These are phyloP conservation scores for Chalciporus sp. DNA, from an alignment of 1,284 basidiomycete genomes.

Conservation along the genomic window DNA sequence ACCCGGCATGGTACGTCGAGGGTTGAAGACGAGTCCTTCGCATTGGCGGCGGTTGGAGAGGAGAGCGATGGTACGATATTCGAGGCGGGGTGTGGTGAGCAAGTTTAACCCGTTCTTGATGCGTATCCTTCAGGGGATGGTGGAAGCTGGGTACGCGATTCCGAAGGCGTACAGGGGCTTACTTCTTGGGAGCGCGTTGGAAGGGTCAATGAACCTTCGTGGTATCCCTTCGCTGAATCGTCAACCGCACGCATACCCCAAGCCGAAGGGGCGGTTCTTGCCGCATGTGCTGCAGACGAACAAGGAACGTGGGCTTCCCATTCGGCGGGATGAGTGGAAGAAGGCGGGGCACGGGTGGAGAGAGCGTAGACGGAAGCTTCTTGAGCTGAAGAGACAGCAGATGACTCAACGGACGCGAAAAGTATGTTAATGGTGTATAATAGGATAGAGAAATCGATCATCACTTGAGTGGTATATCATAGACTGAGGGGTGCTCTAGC, in stretches of 20 bases:
- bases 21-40: constrained; percentile 20
- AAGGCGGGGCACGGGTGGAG: constrained; percentile 19
- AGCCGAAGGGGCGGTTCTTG: constrained; percentile 18
- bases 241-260: constrained; percentile 40
- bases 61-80: constrained; percentile 27
- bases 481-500: neutral
- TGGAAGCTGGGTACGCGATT: constrained; percentile 45
- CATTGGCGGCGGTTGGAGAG: constrained; percentile 36
- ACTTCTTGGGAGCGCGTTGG: constrained; percentile 42
- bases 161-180: constrained; percentile 48
- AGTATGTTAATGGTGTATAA: constrained; percentile 28
- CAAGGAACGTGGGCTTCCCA: constrained; percentile 45
- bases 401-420: constrained; percentile 22
- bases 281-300: constrained; percentile 33
- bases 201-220: constrained; percentile 18
- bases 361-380: constrained; percentile 14
- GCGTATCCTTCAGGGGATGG: constrained; percentile 49
- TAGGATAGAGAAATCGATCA: constrained; percentile 18
- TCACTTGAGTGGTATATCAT: constrained; percentile 9
- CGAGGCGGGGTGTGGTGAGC: constrained; percentile 24
- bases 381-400: neutral
- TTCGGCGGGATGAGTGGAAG: constrained; percentile 33
- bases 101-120: constrained; percentile 45
- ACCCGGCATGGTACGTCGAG: constrained; percentile 32
- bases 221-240: constrained; percentile 11